phyloP scores from a whole-genome alignment of 495 filamentous ascomycete genomes.

The Sabuloglossum arenarium region DNA sequence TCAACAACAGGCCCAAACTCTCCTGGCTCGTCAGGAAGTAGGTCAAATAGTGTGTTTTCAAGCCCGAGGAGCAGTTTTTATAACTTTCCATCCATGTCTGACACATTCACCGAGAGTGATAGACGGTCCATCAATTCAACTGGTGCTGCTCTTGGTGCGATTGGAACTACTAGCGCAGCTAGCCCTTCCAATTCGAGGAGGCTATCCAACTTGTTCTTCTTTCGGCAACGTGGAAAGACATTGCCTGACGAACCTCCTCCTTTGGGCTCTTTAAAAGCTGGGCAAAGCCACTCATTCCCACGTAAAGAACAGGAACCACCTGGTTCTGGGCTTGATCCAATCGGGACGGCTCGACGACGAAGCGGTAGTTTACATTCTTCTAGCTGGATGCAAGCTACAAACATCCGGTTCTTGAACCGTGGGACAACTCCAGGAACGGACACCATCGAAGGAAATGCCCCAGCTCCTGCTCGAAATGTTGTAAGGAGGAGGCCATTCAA shows the following conservation, averaged over 20 bases:
- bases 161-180: constrained; percentile 1
- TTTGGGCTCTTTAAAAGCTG: constrained; percentile 50
- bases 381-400: constrained; percentile 36
- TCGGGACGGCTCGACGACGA: constrained; percentile 38
- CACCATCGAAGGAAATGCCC: constrained; percentile 1
- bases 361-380: constrained; percentile 30
- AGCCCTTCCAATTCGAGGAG: constrained; percentile 18
- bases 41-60: constrained; percentile 15
- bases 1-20: constrained; percentile 2
- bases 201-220: constrained; percentile 37
- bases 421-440: background rate
- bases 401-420: constrained; percentile 29
- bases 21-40: constrained; percentile 9
- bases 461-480: background rate
- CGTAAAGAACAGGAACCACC: constrained; percentile 30
- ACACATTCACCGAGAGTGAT: constrained; percentile 13
- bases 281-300: constrained; percentile 70
- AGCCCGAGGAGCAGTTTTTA: constrained; percentile 5
- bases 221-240: constrained; percentile 47
- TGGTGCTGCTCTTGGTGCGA: constrained; percentile 13
- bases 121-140: constrained; percentile 13
- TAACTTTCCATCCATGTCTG: constrained; percentile 2
- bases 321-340: constrained; percentile 36
- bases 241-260: constrained; percentile 44
- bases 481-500: constrained; percentile 22